Evolutionary conservation across 257 asterid species (phyloP).

Genomic region (Ilex aquifolium): DNA sequence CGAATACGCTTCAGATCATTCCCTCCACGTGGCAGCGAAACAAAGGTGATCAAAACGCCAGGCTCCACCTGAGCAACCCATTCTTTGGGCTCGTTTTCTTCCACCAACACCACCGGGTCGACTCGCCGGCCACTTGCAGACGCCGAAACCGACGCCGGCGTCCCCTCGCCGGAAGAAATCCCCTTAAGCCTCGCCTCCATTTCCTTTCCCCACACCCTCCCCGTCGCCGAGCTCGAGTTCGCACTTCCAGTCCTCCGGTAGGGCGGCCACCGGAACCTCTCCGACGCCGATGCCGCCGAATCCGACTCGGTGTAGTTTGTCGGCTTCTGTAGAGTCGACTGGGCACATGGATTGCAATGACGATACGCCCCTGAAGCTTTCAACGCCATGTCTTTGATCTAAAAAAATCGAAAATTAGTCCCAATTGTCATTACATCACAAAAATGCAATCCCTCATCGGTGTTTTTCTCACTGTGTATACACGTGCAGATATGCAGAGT

Average conservation of each 20-base stretch:
- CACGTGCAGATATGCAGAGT: too few relatives aligned
- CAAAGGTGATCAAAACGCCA: constrained; percentile 87
- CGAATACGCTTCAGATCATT: constrained; percentile 94
- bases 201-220: constrained; percentile 52
- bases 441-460: too few relatives aligned
- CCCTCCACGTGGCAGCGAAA: constrained; percentile 91
- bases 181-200: constrained; percentile 87
- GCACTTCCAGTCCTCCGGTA: constrained; percentile 83
- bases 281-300: constrained; percentile 47
- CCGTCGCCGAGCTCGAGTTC: constrained; percentile 58
- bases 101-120: constrained; percentile 78
- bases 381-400: constrained; percentile 95
- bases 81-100: constrained; percentile 92
- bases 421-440: neutral
- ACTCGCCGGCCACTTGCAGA: constrained; percentile 76
- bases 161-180: constrained; percentile 83
- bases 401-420: constrained; percentile 3
- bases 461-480: too few relatives aligned
- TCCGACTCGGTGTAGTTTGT: constrained; percentile 37
- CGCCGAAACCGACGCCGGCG: constrained; percentile 56
- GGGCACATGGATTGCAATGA: constrained; percentile 75
- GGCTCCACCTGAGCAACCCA: constrained; percentile 99
- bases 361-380: constrained; percentile 95
- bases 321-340: constrained; percentile 35
- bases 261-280: constrained; percentile 81